These are phyloP conservation scores for Trichosporon sp. DNA, from an alignment of 1,284 basidiomycete species.

Conservation along the genomic window DNA sequence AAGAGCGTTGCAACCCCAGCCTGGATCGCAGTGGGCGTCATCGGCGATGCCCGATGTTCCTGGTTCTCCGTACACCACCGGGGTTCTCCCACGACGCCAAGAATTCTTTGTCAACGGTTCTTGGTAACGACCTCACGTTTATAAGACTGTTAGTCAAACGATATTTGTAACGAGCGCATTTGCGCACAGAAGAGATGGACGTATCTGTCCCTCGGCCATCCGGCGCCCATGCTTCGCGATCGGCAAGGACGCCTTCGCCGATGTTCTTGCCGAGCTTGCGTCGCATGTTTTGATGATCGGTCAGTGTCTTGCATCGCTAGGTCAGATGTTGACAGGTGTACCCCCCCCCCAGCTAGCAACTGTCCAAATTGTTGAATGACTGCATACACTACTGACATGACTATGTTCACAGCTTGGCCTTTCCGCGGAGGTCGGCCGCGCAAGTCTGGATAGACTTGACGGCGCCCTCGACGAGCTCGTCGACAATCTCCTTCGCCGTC, in stretches of 20 bases:
- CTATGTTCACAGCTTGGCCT: not conserved
- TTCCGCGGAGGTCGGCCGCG: not conserved
- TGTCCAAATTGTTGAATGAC: not conserved
- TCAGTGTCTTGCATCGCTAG: no score
- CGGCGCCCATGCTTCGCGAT: no score
- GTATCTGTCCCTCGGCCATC: no score
- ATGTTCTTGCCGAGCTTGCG: not conserved
- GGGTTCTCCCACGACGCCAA: conserved; percentile 5
- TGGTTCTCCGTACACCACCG: not conserved
- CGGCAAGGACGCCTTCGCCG: no score
- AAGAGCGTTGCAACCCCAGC: no score
- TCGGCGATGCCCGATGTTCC: conserved; percentile 1
- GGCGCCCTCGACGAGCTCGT: conserved; percentile 64
- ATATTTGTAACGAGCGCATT: not conserved
- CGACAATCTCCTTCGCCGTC: conserved; percentile 78
- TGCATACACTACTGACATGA: not conserved
- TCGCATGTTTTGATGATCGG: no score
- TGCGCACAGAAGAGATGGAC: no score
- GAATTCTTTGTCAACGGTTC: not conserved
- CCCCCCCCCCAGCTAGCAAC: no score
- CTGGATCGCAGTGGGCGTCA: not conserved
- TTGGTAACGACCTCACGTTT: not conserved
- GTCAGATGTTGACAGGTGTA: no score
- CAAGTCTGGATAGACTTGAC: conserved; percentile 40
- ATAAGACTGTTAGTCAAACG: not conserved